Base-by-base conservation (phyloP, 331 rosid genomes). In the Erythrophleum ivorense region DNA sequence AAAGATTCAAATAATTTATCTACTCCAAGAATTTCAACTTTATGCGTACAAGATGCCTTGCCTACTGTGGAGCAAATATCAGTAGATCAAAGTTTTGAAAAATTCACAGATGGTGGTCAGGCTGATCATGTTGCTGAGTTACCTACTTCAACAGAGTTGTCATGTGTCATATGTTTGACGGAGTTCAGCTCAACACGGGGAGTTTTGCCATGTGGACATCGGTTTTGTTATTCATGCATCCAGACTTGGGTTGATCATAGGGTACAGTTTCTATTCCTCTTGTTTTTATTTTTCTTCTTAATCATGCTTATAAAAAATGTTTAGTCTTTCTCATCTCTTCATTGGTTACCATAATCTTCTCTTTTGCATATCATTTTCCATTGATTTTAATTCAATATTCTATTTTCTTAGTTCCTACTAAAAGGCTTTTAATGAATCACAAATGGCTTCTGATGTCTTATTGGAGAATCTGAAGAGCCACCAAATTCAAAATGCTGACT, bases 91-190 rank as follows among this genome's bases (percentile, higher is more conserved):
- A 73, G 87, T 81, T 80, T 58, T 41, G 91, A 85, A 43, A 85
- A 82, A 45, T 65, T 75, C 43, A 65, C 65, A 24, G 75, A 77
- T 68, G 84, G 58, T 82, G 75, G 34, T 65, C 85, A 66, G 63
- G 52, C 31, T 60, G 88, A 85, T 52, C 75, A 58, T 12, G 81
- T 70, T 73, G 77, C 86, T 43, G 54, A 53, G 54, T 46, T 83
- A 78, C 83, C 88, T 70, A 78, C 81, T 76, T 78, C 92, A 29
- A 62, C 78, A n/a, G 93, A 93, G 66, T 48, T 90, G 86, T 93
- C 99, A 69, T 95, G 99, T 77, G 97, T 92, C 53, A 95, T 95
- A 80, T 95, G 99, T 85, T 91, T 85, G 90, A 86, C 88, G 55
- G 97, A 90, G 81, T 93, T 86, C 86, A 89, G 94, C 86, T 78